Evolutionary conservation across 441 rosid species (phyloP).

Genomic region (Lepidium campestre): DNA sequence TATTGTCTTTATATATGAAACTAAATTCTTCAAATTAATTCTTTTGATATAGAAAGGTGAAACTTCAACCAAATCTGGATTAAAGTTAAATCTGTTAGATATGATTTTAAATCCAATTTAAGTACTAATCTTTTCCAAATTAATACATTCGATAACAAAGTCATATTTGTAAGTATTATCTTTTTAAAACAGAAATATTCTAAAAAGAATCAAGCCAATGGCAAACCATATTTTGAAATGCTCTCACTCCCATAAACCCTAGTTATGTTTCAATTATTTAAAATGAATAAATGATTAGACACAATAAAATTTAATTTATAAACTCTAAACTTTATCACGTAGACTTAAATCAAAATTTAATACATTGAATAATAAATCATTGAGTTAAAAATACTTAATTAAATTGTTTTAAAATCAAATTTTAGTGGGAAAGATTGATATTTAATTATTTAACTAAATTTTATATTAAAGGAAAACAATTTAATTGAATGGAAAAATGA

Average conservation of each 20-base stretch:
- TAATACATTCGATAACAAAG: not conserved
- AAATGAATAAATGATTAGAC: too few species aligned
- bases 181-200: not conserved
- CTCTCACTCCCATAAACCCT: not conserved
- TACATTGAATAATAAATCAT: too few species aligned
- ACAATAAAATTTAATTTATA: too few species aligned
- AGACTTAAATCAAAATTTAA: too few species aligned
- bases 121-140: not conserved
- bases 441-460: too few species aligned
- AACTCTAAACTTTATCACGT: too few species aligned
- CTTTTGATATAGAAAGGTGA: not conserved
- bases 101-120: not conserved
- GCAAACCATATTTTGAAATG: not conserved
- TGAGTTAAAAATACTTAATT: too few species aligned
- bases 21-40: not conserved
- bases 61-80: not conserved
- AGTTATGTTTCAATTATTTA: not conserved
- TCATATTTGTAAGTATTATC: constrained; percentile 8
- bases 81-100: not conserved
- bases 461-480: not conserved
- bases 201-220: not conserved
- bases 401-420: too few species aligned
- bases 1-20: not conserved
- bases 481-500: not conserved
- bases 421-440: too few species aligned